Percentiles rank a stretch among this genome's conserved stretches.
These are phyloP conservation scores for Brachypodium distachyon DNA, from an alignment of 202 grass and related monocot genomes.

Conservation along the genomic window DNA sequence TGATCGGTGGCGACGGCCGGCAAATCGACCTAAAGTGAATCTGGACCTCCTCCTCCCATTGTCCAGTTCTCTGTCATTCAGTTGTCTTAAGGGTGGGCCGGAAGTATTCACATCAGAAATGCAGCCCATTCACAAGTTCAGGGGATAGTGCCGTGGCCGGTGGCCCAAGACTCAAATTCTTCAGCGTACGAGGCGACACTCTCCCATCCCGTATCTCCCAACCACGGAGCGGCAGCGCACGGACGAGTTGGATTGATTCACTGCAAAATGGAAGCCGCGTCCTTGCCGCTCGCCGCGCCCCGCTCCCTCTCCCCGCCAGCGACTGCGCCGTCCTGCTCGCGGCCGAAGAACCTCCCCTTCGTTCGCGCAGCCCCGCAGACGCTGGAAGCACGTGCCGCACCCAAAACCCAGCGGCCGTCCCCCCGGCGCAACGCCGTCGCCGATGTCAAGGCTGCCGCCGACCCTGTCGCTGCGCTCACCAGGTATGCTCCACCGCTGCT, in stretches of 20 bases:
- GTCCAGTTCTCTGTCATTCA: no score
- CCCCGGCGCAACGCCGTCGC: constrained; percentile 57
- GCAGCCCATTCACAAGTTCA: not conserved
- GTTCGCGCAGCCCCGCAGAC: constrained; percentile 6
- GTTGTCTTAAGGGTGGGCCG: not conserved
- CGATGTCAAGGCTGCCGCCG: constrained; percentile 35
- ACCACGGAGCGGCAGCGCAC: no score
- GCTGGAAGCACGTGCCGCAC: constrained; percentile 15
- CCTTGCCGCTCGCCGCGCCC: constrained; percentile 36
- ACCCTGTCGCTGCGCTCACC: constrained; percentile 49
- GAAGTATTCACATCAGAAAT: not conserved
- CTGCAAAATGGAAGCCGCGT: constrained; percentile 35
- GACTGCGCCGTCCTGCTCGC: not conserved
- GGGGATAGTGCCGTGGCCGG: not conserved
- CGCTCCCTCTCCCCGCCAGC: constrained; percentile 11
- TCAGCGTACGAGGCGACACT: not conserved
- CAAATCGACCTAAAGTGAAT: no score
- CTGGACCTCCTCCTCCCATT: no score
- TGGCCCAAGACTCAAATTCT: not conserved
- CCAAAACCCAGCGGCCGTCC: constrained; percentile 28
- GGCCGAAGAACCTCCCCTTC: not conserved
- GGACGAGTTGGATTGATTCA: not conserved
- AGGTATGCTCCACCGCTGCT: constrained; percentile 19
- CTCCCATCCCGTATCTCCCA: not conserved
- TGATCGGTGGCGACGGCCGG: no score